Conservation (phyloP, 768 basidiomycete species). For the Psilocybe tampanensis region DNA sequence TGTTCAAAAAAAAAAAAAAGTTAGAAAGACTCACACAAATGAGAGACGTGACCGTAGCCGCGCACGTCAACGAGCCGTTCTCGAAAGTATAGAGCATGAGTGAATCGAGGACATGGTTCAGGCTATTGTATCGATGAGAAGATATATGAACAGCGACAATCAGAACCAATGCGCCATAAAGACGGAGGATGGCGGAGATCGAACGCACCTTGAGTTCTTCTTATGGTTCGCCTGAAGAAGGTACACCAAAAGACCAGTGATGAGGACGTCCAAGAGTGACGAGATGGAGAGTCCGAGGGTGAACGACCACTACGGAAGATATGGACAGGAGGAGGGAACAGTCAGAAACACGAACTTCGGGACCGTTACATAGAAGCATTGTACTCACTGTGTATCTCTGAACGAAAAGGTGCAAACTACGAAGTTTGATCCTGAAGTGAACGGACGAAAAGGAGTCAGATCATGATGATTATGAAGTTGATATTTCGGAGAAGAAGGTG, state of each 20-base stretch:
- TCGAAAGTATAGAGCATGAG: constrained; percentile 57
- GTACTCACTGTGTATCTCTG: constrained; percentile 19
- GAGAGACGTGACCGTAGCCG: constrained; percentile 7
- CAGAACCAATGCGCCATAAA: too few relatives aligned
- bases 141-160: too few relatives aligned
- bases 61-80: constrained; percentile 47
- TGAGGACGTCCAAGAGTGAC: constrained; percentile 49
- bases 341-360: not conserved
- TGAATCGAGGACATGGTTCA: constrained; percentile 49
- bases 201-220: constrained; percentile 36
- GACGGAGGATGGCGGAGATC: not conserved
- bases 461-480: not conserved
- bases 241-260: constrained; percentile 46
- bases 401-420: constrained; percentile 23
- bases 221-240: constrained; percentile 42
- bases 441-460: not conserved
- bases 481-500: too few relatives aligned
- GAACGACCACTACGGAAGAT: constrained; percentile 33
- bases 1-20: not conserved
- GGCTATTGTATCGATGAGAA: too few relatives aligned
- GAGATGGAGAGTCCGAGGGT: constrained; percentile 54
- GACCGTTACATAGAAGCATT: not conserved
- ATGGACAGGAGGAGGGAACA: not conserved
- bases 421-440: constrained; percentile 34
- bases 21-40: constrained; percentile 1